Evolutionary conservation across 192 early-diverging fungal species (phyloP).

Genomic region (Backusella westeae): DNA sequence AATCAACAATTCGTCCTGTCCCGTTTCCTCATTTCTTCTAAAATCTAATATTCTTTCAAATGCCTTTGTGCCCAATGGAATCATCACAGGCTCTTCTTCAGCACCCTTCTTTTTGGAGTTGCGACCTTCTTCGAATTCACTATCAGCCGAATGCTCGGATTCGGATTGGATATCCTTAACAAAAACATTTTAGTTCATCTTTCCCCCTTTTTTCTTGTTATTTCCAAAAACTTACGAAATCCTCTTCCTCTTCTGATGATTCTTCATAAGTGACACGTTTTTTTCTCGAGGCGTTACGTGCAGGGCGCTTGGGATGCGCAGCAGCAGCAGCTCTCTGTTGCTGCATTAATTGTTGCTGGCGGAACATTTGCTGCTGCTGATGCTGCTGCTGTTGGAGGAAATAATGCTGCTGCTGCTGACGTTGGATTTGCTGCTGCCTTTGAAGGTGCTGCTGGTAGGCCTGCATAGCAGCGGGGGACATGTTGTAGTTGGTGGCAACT

Average conservation of each 20-base stretch:
- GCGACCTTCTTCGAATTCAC: constrained; percentile 28
- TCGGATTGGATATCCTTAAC: constrained; percentile 25
- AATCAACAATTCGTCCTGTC: constrained; percentile 63
- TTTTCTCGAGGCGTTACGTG: constrained; percentile 27
- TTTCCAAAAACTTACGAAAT: constrained; percentile 13
- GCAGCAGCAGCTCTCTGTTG: neutral
- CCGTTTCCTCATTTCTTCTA: constrained; percentile 40
- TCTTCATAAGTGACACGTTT: constrained; percentile 25
- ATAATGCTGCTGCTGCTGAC: neutral
- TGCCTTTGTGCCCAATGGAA: constrained; percentile 51
- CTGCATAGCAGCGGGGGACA: constrained; percentile 4
- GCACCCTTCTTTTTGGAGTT: constrained; percentile 15
- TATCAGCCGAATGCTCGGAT: constrained; percentile 19
- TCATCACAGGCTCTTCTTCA: constrained; percentile 49
- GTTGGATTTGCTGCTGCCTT: neutral
- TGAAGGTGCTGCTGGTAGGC: constrained; percentile 5
- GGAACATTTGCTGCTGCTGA: neutral
- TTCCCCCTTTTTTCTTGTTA: neutral
- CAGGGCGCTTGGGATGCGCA: constrained; percentile 6
- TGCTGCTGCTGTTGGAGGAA: constrained; percentile 8
- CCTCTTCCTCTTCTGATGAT: constrained; percentile 29
- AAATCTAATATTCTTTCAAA: constrained; percentile 55
- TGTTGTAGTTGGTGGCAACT: neutral
- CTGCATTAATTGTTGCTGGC: constrained; percentile 12
- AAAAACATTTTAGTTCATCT: too few relatives aligned